These are phyloP conservation scores for Phellopilus nigrolimitatus DNA, from an alignment of 1,284 basidiomycete species.

Conservation along the genomic window DNA sequence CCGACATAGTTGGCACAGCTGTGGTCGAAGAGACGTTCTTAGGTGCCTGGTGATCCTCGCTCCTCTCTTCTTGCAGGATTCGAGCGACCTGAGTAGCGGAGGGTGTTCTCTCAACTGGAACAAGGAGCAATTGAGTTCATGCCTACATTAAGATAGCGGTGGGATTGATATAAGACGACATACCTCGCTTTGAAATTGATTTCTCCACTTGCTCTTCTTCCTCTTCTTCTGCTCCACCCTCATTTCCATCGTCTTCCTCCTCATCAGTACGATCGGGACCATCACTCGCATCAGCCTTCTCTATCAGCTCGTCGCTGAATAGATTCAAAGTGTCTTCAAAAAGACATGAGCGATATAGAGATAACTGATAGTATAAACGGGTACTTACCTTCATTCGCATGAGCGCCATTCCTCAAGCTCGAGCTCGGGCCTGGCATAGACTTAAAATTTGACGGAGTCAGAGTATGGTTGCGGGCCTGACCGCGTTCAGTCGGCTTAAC, in stretches of 20 bases:
- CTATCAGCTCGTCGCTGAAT: slow-evolving; percentile 11
- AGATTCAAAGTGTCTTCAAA: slow-evolving; percentile 11
- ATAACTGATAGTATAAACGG: neutral
- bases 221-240: neutral
- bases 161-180: neutral
- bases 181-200: neutral
- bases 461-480: neutral
- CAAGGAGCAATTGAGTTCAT: neutral
- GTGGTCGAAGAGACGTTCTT: neutral
- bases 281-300: neutral
- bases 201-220: neutral
- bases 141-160: no score
- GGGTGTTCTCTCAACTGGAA: neutral
- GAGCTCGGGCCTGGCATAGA: neutral
- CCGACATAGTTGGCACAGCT: neutral
- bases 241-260: neutral
- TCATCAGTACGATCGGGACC: neutral
- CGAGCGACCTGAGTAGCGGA: neutral
- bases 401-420: neutral
- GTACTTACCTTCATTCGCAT: slow-evolving; percentile 4
- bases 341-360: neutral
- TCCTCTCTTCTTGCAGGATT: neutral
- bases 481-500: neutral
- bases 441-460: neutral
- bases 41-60: neutral